These are phyloP conservation scores for Mycena vulgaris DNA, from an alignment of 768 basidiomycete genomes.

Conservation along the genomic window DNA sequence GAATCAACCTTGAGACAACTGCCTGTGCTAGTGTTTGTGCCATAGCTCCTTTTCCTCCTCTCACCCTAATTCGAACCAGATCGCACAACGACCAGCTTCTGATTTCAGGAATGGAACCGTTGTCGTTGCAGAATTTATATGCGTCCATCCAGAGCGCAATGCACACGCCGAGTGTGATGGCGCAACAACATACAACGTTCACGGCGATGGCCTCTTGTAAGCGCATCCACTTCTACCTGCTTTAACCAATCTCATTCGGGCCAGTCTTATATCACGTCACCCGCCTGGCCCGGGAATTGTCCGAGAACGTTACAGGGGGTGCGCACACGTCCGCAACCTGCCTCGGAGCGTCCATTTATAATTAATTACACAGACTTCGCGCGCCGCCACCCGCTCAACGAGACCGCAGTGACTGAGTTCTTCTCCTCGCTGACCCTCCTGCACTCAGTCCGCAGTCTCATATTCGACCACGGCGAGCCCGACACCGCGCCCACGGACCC, in stretches of 20 bases:
- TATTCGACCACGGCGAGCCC: not conserved
- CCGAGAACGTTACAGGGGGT: conserved; percentile 25
- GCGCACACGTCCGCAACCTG: not conserved
- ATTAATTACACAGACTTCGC: conserved; percentile 15
- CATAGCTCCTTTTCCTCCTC: not conserved
- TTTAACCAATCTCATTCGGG: not conserved
- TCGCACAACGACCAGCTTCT: conserved; percentile 29
- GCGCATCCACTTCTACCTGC: not conserved
- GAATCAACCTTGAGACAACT: conserved; percentile 2
- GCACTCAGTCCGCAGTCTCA: not conserved
- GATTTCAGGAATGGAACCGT: not conserved
- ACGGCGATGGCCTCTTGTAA: conserved; percentile 1
- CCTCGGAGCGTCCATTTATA: not conserved
- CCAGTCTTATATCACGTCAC: conserved; percentile 24
- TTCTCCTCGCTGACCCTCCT: not conserved
- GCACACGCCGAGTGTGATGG: not conserved
- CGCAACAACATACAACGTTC: not conserved
- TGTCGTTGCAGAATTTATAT: conserved; percentile 4
- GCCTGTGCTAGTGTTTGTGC: conserved; percentile 18
- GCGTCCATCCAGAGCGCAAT: not conserved
- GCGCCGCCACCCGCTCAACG: conserved; percentile 17
- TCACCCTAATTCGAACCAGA: not conserved
- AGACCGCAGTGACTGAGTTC: conserved; percentile 1
- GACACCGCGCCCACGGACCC: not conserved
- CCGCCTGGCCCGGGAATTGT: conserved; percentile 9